Evolutionary conservation across 2,329 filamentous ascomycete genomes (phyloP), one percentile per base, ranked within the genome.

Genomic region (Curvularia spicifera): DNA sequence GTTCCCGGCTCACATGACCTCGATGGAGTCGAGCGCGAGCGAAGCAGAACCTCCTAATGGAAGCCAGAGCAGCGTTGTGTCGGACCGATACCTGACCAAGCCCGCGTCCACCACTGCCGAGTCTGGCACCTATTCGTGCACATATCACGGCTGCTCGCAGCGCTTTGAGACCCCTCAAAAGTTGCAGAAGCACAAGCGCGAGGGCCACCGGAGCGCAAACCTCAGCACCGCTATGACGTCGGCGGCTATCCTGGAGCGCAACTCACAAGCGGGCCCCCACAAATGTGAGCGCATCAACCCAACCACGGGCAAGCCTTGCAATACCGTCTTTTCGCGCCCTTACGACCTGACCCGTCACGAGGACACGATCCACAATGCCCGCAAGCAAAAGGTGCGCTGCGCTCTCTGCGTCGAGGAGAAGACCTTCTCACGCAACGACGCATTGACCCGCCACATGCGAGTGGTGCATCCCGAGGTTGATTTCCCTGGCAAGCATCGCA

Each of bases 261-360:
- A 95, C 74, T 94, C 89, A 5, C 95, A 98, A 77, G 91, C 92
- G 9, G 95, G 95, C 0, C 95, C 95, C 31, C 95, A 98, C 81
- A 89, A 89, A 69, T 99, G 95, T 78, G 91, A 93, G 72, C 88
- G 93, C 66, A 91, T 94, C 79, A 98, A 98, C 78, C 94, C 94
- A 1, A 94, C 91, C 64, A 98, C 95, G 0, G 91, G 92, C 63
- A 97, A 97, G 80, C 90, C 93, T 0, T 98, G 95, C 84, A 94
- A 91, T 75, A 96, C 93, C 0, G 84, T 97, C 53, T 98, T 99
- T 78, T 97, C 94, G 0, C 84, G 95, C 20, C 95, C 95, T 1
- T 99, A 99, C 82, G 95, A 99, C 77, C 84, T 99, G 51, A 99
- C 95, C 0, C 85, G 95, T 22, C 95, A 99, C 74, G 95, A 99